Conservation (phyloP, 345 rosid species). For the Brassica incana region DNA sequence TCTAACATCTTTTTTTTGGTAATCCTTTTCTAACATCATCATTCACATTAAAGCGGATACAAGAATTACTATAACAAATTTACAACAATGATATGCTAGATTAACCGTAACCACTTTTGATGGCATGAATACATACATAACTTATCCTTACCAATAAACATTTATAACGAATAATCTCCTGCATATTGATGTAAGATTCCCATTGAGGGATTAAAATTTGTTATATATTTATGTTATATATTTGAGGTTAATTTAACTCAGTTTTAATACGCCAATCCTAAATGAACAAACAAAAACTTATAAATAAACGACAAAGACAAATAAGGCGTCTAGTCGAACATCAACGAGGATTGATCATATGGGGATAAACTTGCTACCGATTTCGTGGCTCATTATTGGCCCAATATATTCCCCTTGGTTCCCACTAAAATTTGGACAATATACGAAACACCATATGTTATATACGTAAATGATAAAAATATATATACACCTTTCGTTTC, state of each 20-base stretch:
- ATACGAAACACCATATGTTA: background rate
- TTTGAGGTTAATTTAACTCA: background rate
- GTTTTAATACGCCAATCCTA: slow-evolving; percentile 31
- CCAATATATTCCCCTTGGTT: slow-evolving; percentile 18
- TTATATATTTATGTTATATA: background rate
- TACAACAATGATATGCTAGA: background rate
- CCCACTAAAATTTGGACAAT: slow-evolving; percentile 24
- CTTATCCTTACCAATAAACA: background rate
- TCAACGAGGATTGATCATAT: slow-evolving; percentile 32
- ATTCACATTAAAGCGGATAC: background rate
- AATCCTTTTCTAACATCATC: background rate
- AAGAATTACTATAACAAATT: background rate
- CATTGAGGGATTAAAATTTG: background rate
- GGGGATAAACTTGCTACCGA: slow-evolving; percentile 18
- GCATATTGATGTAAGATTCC: background rate
- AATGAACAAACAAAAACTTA: slow-evolving; percentile 28
- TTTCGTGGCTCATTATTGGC: slow-evolving; percentile 14
- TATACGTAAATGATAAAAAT: background rate
- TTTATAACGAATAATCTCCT: background rate
- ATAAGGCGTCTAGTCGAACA: slow-evolving; percentile 23
- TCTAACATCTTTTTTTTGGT: background rate
- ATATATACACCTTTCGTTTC: background rate
- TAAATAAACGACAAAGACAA: slow-evolving; percentile 34
- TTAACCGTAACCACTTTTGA: background rate
- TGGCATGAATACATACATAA: background rate